Evolutionary conservation across 2,329 filamentous ascomycete genomes (phyloP).

Genomic region (Calcarisporium arbuscula): DNA sequence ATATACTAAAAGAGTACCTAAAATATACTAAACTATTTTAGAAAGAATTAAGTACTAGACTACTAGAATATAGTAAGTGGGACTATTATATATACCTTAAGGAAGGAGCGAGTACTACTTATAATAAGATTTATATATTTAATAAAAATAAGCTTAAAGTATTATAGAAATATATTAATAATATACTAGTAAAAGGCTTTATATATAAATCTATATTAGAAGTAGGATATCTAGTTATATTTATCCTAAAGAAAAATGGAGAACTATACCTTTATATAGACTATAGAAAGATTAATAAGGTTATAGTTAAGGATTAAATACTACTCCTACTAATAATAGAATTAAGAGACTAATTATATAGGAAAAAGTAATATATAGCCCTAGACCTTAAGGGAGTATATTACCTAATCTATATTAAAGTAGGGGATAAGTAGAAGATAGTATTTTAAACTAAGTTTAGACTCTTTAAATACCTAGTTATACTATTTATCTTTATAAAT

Average conservation of each 20-base stretch:
- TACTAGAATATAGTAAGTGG: too few relatives aligned
- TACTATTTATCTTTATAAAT: constrained; percentile 17
- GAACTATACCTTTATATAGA: not conserved
- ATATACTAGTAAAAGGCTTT: too few relatives aligned
- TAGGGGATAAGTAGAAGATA: not conserved
- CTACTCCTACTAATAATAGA: not conserved
- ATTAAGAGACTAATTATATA: not conserved
- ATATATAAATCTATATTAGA: not conserved
- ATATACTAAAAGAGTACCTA: too few relatives aligned
- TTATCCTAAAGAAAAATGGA: not conserved
- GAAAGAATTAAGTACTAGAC: too few relatives aligned
- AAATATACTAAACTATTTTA: too few relatives aligned
- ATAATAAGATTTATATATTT: too few relatives aligned
- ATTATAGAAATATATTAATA: too few relatives aligned
- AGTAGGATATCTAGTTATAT: not conserved
- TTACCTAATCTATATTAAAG: not conserved
- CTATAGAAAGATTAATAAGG: not conserved
- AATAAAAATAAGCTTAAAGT: too few relatives aligned
- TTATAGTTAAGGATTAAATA: not conserved
- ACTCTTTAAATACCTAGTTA: not conserved
- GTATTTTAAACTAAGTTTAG: not conserved
- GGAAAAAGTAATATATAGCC: not conserved
- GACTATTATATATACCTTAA: too few relatives aligned
- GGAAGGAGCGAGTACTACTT: too few relatives aligned
- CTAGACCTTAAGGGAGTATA: not conserved